phyloP scores from a whole-genome alignment of 805 yeast species.

The Starmera caribaea region DNA sequence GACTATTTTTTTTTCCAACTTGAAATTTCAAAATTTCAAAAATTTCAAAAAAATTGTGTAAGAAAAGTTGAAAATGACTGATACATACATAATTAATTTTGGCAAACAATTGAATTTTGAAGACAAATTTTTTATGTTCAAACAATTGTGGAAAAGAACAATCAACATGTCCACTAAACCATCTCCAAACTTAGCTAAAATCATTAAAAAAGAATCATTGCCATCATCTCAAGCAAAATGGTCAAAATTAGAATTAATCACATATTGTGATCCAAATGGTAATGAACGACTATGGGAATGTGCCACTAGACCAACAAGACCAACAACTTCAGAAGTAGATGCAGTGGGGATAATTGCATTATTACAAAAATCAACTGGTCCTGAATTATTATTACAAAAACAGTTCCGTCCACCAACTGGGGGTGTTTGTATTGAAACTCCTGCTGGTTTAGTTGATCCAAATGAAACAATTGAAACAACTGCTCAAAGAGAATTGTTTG shows the following conservation, averaged over 20 bases:
- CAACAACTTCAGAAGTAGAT: conserved; percentile 42
- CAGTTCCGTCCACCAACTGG: conserved; percentile 91
- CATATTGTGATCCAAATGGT: conserved; percentile 69
- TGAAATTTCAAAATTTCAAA: too few species aligned
- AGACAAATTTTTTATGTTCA: too few species aligned
- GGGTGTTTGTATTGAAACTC: conserved; percentile 85
- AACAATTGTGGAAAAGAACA: not conserved
- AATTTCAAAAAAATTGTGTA: too few species aligned
- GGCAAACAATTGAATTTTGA: too few species aligned
- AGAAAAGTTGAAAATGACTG: too few species aligned
- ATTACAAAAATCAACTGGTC: conserved; percentile 39
- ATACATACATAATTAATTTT: too few species aligned
- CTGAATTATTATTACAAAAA: conserved; percentile 56
- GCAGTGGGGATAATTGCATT: conserved; percentile 89
- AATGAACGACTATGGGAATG: conserved; percentile 77
- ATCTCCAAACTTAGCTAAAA: conserved; percentile 26
- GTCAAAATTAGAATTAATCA: conserved; percentile 57
- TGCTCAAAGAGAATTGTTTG: conserved; percentile 80
- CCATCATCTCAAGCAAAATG: conserved; percentile 46
- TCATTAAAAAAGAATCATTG: conserved; percentile 20
- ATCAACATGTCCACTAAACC: conserved; percentile 17
- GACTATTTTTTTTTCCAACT: not conserved
- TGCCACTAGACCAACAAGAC: conserved; percentile 42
- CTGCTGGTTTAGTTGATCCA: conserved; percentile 91
- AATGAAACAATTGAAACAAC: conserved; percentile 68